Base-by-base conservation (phyloP, 495 filamentous ascomycete genomes). In the Pyronema domesticum region DNA sequence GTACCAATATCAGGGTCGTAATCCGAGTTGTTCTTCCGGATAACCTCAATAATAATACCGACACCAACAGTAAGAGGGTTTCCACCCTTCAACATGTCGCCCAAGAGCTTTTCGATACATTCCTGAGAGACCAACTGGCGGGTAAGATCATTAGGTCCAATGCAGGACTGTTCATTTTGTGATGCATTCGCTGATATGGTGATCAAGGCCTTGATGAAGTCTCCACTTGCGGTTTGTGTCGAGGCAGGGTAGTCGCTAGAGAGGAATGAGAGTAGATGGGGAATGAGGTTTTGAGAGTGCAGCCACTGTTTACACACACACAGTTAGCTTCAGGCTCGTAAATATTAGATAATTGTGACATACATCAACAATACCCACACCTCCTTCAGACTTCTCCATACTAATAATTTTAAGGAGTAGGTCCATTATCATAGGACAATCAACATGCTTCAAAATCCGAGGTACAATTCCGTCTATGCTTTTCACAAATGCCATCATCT, bases 391-490 rank as follows among this genome's bases (percentile, higher is more conserved):
- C 67, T 93, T 89, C 64, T 99, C 93, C 61, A 96, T 73, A 66
- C 87, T 95, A 58, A 99, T 95, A 37, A 99, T 94, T 68, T 95
- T 95, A 59, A 99, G 74, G 57, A 99, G 69, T 14, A 99, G 76
- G 67, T 99, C 91, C 91, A 99, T 99, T 17, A 99, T 81, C 84
- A 95, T 93, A 0, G 91, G 91, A 60, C 86, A 95, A 63, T 99
- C 91, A 40, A 99, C 86, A 68, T 99, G 91, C 61, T 86, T 82
- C 49, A 96, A 73, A 69, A 96, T 86, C 54, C 85, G 80, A 1
- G 81, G 73, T 19, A 99, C 75, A 35, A 93, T 82, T 37, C 80
- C 79, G 34, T 89, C 80, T 46, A 95, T 61, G 3, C 81, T 81
- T 65, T 85, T 91, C 58, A 96, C 76, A 47, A 96, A 79, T 13